Base-by-base conservation (phyloP, 495 filamentous ascomycete genomes). In the Pyrenula massariospora region DNA sequence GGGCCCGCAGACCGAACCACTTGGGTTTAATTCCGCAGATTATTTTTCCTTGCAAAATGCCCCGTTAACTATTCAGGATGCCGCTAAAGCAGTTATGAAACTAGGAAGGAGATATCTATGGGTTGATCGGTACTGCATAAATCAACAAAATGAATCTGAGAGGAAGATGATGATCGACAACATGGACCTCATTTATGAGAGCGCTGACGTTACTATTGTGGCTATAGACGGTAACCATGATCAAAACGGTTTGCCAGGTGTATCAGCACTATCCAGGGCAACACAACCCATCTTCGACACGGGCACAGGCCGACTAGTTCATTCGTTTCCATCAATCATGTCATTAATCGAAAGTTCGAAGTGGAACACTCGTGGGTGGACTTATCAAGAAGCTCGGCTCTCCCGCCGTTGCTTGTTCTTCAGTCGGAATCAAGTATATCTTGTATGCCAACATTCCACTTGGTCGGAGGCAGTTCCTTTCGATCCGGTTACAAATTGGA, bases 121-220 rank as follows among this genome's bases (percentile, higher is more conserved):
- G 15, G 31, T 42, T 42, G 31, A 42, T 15, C 5, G 15, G 15
- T 15, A 15, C 15, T 42, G 31, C 31, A 42, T 42, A 5, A 42
- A 15, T 15, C 15, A 42, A 42, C 8, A 5, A 15, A 15, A 42
- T 42, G 15, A 15, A 5, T 5, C 15, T 42, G 31, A 42, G 31
- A 42, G 15, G 31, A 15, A 5, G 31, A 5, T 42, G 8, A 42
- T 42, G 31, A 42, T 42, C 15, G 8, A 42, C 8, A 42, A 42
- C 47, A 62, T 66, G 49, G 52, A 50, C 52, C 59, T 55, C 21
- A 24, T 58, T 21, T 58, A 58, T 52, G 36, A 23, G 22, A 58
- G 55, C 20, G 57, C 57, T n/a, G 50, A 42, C 3, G 50, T 55
- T 52, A 58, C 57, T 12, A 58, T 58, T 56, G 53, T 51, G 12